Base-by-base conservation (phyloP, 2,329 filamentous ascomycete species). In the Talaromyces sp. region DNA sequence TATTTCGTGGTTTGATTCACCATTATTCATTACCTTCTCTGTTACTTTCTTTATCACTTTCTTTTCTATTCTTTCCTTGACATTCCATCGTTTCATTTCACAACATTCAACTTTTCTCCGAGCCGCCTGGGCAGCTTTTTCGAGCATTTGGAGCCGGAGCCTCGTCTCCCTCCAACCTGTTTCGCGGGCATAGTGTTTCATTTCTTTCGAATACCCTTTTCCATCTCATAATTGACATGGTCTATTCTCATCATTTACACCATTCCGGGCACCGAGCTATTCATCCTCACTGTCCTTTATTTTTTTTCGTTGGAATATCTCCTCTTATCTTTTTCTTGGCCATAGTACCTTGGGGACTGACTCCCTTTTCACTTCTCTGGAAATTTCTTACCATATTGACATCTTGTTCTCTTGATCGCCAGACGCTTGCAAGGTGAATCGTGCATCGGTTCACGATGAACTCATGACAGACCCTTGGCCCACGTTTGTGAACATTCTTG, bases 141-240 rank as follows among this genome's bases (percentile, higher is more conserved):
- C 56, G 58, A 64, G 51, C 48, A 47, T 51, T 35, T 46, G 56
- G 54, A 48, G 36, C 32, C 29, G 37, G 39, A 47, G 22, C 14
- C 16, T 16, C 24, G 16, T 33, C 19, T 44, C 32, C 39, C 42
- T 37, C 49, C 44, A 40, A 19, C n/a, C 47, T 60, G 54, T 39
- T 37, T 63, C 53, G 56, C 54, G 52, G 65, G 59, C 56, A 58
- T 63, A 55, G 55, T 57, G 46, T 49, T 58, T 61, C 58, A 54
- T n/a, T 60, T 62, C 64, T 65, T 48, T 56, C 64, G 55, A 51
- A 64, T 63, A 61, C 57, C 57, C 55, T 63, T 53, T 58, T 45
- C 52, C 53, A 41, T 8, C 19, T 41, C 13, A 14, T 40, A n/a
- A n/a, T 33, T 29, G 49, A 43, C 40, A 39, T 49, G 51, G 20